Percentiles rank a stretch among this genome's conserved stretches.
phyloP scores from a whole-genome alignment of 2,329 filamentous ascomycete genomes.

The Penicillium fuscoglaucum region DNA sequence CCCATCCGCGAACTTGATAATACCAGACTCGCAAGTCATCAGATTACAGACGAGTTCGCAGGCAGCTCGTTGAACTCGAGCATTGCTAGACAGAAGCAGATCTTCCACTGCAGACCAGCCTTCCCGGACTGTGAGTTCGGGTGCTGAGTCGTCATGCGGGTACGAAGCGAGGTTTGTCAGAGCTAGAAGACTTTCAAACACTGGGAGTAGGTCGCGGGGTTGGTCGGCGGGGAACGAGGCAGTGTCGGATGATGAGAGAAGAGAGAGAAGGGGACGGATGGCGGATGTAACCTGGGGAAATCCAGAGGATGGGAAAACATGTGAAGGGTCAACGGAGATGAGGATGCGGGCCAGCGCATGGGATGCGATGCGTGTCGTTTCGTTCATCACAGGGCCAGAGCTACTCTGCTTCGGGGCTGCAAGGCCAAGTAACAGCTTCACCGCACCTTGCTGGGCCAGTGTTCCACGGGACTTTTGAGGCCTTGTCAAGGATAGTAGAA shows the following conservation, averaged over 20 bases:
- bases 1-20: constrained; percentile 52
- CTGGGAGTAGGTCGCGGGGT: constrained; percentile 76
- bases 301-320: constrained; percentile 79
- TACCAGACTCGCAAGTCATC: constrained; percentile 47
- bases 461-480: constrained; percentile 71
- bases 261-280: constrained; percentile 75
- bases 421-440: constrained; percentile 78
- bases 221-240: constrained; percentile 52
- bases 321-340: constrained; percentile 79
- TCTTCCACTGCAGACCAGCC: constrained; percentile 80
- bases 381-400: constrained; percentile 36
- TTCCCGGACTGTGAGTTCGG: constrained; percentile 71
- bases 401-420: constrained; percentile 49
- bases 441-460: constrained; percentile 89
- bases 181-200: constrained; percentile 87
- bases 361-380: constrained; percentile 60
- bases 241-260: constrained; percentile 66
- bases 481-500: constrained; percentile 74
- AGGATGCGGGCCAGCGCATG: constrained; percentile 82
- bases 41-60: constrained; percentile 92
- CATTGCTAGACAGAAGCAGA: constrained; percentile 73
- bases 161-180: constrained; percentile 86
- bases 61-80: constrained; percentile 74
- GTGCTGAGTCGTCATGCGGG: constrained; percentile 43
- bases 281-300: constrained; percentile 71